These are phyloP conservation scores for Rhizoclosmatium sp. DNA, from an alignment of 192 early-diverging fungal species.

Conservation along the genomic window DNA sequence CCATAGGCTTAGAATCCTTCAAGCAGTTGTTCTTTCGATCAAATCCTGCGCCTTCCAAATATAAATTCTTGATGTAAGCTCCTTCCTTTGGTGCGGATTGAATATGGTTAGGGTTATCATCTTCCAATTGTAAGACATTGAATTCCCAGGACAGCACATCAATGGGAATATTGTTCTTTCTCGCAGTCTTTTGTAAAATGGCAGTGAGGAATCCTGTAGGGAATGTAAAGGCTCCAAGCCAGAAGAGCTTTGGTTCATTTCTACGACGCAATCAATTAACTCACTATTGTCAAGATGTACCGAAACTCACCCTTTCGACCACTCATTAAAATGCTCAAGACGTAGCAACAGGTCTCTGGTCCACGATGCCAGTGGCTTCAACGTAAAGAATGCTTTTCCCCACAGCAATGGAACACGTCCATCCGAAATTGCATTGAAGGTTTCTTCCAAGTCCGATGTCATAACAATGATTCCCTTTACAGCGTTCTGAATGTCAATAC, in stretches of 20 bases:
- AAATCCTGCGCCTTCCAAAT: slow-evolving; percentile 72
- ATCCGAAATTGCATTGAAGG: slow-evolving; percentile 58
- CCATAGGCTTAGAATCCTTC: slow-evolving; percentile 68
- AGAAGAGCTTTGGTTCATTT: slow-evolving; percentile 60
- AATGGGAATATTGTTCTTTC: slow-evolving; percentile 63
- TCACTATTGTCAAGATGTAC: neutral
- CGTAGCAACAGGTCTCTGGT: slow-evolving; percentile 58
- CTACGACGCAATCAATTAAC: slow-evolving; percentile 22
- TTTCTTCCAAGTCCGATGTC: slow-evolving; percentile 68
- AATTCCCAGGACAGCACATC: slow-evolving; percentile 69
- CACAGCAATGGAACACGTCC: slow-evolving; percentile 67
- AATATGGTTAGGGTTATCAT: slow-evolving; percentile 58
- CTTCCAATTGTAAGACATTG: slow-evolving; percentile 64
- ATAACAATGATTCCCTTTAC: slow-evolving; percentile 71
- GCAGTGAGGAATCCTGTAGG: slow-evolving; percentile 69
- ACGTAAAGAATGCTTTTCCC: slow-evolving; percentile 60
- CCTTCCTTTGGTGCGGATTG: slow-evolving; percentile 63
- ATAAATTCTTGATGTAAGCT: slow-evolving; percentile 63
- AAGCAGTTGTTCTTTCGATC: slow-evolving; percentile 66
- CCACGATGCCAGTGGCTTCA: slow-evolving; percentile 65
- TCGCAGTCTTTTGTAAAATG: slow-evolving; percentile 65
- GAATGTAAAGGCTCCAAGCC: slow-evolving; percentile 67
- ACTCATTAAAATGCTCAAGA: slow-evolving; percentile 67
- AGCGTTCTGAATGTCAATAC: slow-evolving; percentile 64
- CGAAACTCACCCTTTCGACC: slow-evolving; percentile 65